Conservation (phyloP, 1,139 yeast genomes). For the Magnusiomyces tetraspermus region DNA sequence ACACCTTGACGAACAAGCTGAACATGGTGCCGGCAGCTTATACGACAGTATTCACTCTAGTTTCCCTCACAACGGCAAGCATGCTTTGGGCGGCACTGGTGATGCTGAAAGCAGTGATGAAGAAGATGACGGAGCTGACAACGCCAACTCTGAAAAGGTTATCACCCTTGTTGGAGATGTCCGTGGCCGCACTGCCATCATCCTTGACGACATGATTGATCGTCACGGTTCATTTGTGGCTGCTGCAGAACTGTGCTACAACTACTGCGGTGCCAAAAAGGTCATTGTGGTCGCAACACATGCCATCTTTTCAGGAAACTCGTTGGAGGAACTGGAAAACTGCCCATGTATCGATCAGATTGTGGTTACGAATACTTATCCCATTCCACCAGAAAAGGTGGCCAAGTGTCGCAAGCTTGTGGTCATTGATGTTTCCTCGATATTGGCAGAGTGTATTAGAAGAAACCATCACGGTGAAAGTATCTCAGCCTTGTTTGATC, state of each 20-base stretch:
- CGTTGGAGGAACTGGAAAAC: constrained; percentile 67
- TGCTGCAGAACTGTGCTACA: constrained; percentile 92
- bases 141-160: constrained; percentile 48
- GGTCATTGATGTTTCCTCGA: constrained; percentile 87
- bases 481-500: constrained; percentile 83
- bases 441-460: constrained; percentile 95
- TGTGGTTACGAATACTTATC: constrained; percentile 93
- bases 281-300: constrained; percentile 93
- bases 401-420: constrained; percentile 56
- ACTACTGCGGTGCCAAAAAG: constrained; percentile 89
- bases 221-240: constrained; percentile 89
- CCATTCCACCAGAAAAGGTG: constrained; percentile 57
- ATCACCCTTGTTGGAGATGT: constrained; percentile 97
- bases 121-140: constrained; percentile 41
- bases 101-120: constrained; percentile 77
- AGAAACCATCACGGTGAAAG: constrained; percentile 98
- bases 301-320: constrained; percentile 82
- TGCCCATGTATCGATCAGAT: constrained; percentile 78
- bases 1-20: constrained; percentile 13
- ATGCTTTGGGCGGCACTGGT: constrained; percentile 72
- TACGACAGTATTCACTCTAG: constrained; percentile 14
- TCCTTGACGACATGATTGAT: constrained; percentile 94
- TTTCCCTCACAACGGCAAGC: constrained; percentile 21
- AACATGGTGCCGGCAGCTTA: constrained; percentile 10
- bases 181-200: constrained; percentile 79